Percentiles rank a stretch among this genome's conserved stretches.
phyloP scores from a whole-genome alignment of 2,329 filamentous ascomycete genomes.

The Epichloe gansuensis region DNA sequence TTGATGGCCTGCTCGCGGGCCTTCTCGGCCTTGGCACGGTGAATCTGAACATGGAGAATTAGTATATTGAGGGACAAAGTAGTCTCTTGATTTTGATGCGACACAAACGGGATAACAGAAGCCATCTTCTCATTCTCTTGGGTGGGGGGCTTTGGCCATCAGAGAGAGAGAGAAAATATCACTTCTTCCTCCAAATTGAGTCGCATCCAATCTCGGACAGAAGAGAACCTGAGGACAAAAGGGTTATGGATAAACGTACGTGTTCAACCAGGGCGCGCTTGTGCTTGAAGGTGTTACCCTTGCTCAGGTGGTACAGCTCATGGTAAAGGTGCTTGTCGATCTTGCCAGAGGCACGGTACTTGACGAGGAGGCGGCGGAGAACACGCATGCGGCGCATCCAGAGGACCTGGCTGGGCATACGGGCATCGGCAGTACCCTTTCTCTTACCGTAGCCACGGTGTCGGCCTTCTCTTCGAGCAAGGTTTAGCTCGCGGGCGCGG shows the following conservation, averaged over 20 bases:
- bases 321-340: conserved; percentile 99
- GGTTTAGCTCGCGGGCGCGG: conserved; percentile 89
- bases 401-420: conserved; percentile 96
- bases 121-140: neutral
- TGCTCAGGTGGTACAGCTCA: conserved; percentile 99
- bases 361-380: conserved; percentile 96
- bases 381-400: conserved; percentile 99
- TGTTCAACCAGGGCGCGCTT: conserved; percentile 99
- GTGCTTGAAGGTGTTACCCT: conserved; percentile 99
- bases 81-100: neutral
- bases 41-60: conserved; percentile 51
- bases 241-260: conserved; percentile 51
- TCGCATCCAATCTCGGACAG: neutral
- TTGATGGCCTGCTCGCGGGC: conserved; percentile 87
- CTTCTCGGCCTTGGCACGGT: conserved; percentile 99
- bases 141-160: neutral
- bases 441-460: conserved; percentile 99
- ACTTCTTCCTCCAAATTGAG: neutral
- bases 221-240: neutral
- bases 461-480: conserved; percentile 85
- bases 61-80: neutral
- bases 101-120: neutral
- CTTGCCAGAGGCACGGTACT: conserved; percentile 99
- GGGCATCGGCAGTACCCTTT: conserved; percentile 99
- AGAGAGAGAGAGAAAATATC: neutral